Percentiles rank a stretch among this genome's conserved stretches.
These are phyloP conservation scores for Starmerella vitae DNA, from an alignment of 805 yeast genomes.

Conservation along the genomic window DNA sequence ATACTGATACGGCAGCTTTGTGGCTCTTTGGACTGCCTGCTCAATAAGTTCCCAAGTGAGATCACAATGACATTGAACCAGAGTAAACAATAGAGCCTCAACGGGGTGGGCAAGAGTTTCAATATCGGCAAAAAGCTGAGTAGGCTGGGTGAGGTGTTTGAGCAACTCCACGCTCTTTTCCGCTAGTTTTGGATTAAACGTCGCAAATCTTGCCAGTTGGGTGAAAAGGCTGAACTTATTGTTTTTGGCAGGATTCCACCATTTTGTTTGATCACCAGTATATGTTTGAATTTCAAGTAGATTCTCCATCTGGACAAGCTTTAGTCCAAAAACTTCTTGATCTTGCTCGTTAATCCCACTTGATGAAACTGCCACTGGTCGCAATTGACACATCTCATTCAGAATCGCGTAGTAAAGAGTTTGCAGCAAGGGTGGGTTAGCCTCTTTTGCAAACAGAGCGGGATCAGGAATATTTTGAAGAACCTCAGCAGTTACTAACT, in stretches of 20 bases:
- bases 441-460: slow-evolving; percentile 12
- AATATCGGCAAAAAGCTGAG: slow-evolving; percentile 38
- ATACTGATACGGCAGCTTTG: slow-evolving; percentile 71
- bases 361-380: slow-evolving; percentile 3
- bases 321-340: slow-evolving; percentile 16
- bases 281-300: slow-evolving; percentile 49
- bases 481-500: slow-evolving; percentile 19
- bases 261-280: slow-evolving; percentile 43
- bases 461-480: slow-evolving; percentile 29
- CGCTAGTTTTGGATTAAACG: slow-evolving; percentile 25
- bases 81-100: slow-evolving; percentile 39
- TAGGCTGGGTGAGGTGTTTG: slow-evolving; percentile 36
- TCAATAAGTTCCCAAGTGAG: slow-evolving; percentile 53
- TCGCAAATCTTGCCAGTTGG: slow-evolving; percentile 43
- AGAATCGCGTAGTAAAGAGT: slow-evolving; percentile 10
- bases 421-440: slow-evolving; percentile 12
- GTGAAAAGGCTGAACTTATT: slow-evolving; percentile 51
- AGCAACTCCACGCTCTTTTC: slow-evolving; percentile 40
- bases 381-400: slow-evolving; percentile 7
- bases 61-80: slow-evolving; percentile 24
- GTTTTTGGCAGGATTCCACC: slow-evolving; percentile 54
- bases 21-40: slow-evolving; percentile 58
- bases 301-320: slow-evolving; percentile 25
- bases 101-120: slow-evolving; percentile 40
- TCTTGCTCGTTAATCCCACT: slow-evolving; percentile 5